Evolutionary conservation across 169 alveolate species (phyloP).

Genomic region (Plasmodium vivax): DNA sequence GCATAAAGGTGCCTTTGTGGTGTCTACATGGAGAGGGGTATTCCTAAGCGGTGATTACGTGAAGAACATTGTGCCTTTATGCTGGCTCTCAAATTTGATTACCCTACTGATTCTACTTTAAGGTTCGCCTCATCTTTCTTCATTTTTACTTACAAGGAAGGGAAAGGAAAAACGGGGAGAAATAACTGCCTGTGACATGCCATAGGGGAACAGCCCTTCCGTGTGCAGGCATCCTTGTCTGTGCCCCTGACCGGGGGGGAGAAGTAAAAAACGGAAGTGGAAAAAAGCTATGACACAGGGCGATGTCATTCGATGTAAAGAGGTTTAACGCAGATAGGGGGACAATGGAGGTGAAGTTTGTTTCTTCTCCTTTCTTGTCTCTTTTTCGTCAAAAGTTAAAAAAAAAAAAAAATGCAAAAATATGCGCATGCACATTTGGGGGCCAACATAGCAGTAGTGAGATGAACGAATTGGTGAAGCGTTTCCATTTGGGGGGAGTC

Average conservation of each 20-base stretch:
- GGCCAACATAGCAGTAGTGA: background rate
- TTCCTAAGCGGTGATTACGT: background rate
- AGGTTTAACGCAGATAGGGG: background rate
- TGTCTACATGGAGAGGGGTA: background rate
- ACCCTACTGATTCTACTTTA: constrained; percentile 49
- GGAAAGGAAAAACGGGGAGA: background rate
- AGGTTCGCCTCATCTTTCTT: constrained; percentile 9
- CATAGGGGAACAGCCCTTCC: background rate
- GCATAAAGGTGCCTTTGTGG: background rate
- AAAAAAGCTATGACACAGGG: background rate
- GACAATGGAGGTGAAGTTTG: background rate
- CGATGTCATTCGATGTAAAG: background rate
- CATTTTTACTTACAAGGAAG: constrained; percentile 5
- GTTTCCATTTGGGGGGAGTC: background rate
- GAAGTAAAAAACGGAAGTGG: background rate
- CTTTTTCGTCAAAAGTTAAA: background rate
- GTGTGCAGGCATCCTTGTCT: background rate
- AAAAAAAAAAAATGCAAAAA: constrained; percentile 2
- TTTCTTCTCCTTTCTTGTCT: background rate
- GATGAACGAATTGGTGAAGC: background rate
- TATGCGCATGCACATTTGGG: background rate
- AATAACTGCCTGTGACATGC: background rate
- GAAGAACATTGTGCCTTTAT: background rate
- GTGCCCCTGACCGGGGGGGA: background rate
- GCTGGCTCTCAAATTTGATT: background rate